Conservation (phyloP, 2,329 filamentous ascomycete genomes). For the Sporothrix pseudoabietina region DNA sequence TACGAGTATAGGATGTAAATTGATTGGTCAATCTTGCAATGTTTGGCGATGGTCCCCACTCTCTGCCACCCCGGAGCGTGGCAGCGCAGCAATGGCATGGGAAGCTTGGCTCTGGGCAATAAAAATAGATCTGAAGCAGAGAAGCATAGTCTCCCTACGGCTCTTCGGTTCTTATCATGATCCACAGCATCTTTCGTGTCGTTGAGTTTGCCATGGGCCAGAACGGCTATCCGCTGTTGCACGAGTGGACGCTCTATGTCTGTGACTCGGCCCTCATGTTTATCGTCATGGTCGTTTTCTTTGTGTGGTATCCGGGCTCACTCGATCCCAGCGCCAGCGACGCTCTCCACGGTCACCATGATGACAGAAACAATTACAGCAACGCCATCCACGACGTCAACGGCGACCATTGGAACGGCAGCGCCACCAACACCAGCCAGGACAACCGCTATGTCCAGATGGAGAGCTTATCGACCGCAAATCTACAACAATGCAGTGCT, state of each 20-base stretch:
- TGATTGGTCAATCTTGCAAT: background rate
- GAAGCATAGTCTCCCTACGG: slow-evolving; percentile 27
- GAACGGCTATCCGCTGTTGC: slow-evolving; percentile 38
- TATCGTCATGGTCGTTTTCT: slow-evolving; percentile 32
- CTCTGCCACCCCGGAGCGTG: background rate
- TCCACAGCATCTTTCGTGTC: slow-evolving; percentile 45
- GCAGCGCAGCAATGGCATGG: background rate
- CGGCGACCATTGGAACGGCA: background rate
- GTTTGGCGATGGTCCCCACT: background rate
- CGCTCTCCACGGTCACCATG: background rate
- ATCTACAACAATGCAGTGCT: too few species aligned
- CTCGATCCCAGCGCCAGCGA: background rate
- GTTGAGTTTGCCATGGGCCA: slow-evolving; percentile 45
- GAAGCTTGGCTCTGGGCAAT: background rate
- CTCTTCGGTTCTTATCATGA: slow-evolving; percentile 41
- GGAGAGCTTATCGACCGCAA: background rate
- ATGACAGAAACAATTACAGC: background rate
- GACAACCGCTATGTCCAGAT: slow-evolving; percentile 17
- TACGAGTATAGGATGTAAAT: slow-evolving; percentile 22
- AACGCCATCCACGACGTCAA: background rate
- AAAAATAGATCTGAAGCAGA: background rate
- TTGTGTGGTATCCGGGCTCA: slow-evolving; percentile 21
- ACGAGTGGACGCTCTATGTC: slow-evolving; percentile 41
- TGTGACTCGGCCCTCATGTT: slow-evolving; percentile 42
- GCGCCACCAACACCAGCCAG: slow-evolving; percentile 13